A percentile compares a stretch with the other conserved stretches of the same genome.
These are phyloP conservation scores for Henningerozyma blattae DNA, from an alignment of 805 yeast genomes.

Conservation along the genomic window DNA sequence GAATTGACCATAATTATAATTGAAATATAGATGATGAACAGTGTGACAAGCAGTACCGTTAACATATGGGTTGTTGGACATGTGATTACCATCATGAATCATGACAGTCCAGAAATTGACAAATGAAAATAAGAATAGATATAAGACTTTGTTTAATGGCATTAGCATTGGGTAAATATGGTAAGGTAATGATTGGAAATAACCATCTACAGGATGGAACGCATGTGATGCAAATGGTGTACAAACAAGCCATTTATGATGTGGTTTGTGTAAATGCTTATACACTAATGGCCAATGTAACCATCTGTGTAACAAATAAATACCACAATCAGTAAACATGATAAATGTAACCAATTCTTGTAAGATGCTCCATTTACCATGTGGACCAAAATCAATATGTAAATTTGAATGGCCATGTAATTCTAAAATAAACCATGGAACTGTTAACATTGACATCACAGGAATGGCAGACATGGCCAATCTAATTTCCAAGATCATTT, in stretches of 20 bases:
- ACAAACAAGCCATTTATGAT: constrained; percentile 97
- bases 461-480: constrained; percentile 80
- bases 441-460: constrained; percentile 71
- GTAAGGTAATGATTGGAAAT: constrained; percentile 84
- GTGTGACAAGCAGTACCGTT: constrained; percentile 99
- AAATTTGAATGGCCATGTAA: constrained; percentile 72
- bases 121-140: constrained; percentile 71
- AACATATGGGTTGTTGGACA: constrained; percentile 85
- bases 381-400: constrained; percentile 46
- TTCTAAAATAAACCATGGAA: constrained; percentile 84
- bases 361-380: constrained; percentile 59
- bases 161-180: constrained; percentile 84
- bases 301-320: constrained; percentile 84
- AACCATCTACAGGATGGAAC: constrained; percentile 97
- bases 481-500: constrained; percentile 70
- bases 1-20: constrained; percentile 96
- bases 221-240: constrained; percentile 98
- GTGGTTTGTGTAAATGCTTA: constrained; percentile 86
- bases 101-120: constrained; percentile 97
- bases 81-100: constrained; percentile 96
- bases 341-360: constrained; percentile 68
- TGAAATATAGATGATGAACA: constrained; percentile 90
- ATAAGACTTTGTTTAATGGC: constrained; percentile 83
- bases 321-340: constrained; percentile 88
- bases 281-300: constrained; percentile 88